Base-by-base conservation (phyloP, 805 yeast species). In the Monosporozyma aerobia region DNA sequence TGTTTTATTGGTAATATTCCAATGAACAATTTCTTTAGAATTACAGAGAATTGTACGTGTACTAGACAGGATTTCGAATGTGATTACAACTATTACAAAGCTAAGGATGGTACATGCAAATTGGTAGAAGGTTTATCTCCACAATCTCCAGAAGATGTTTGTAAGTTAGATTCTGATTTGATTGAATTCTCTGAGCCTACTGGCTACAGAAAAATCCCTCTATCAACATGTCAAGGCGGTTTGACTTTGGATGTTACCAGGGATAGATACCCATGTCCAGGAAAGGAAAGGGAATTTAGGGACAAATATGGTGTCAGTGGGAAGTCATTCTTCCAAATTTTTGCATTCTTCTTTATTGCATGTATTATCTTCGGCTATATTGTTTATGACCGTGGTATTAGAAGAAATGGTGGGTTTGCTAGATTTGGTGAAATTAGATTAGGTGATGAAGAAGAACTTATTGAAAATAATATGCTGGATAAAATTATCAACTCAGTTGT, bases 61-160 rank as follows among this genome's bases (percentile, higher is more conserved):
- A 77, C 94, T 0, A 78, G 96, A 68, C 77, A 78, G 50, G 99
- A 92, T 63, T 94, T 73, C 63, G 99, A 94, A 69, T 94, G 99
- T 77, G 99, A 94, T 67, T 88, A 82, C 73, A 90, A 90, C 69
- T 90, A 75, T 67, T 78, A 69, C 53, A 76, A 84, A 54, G 82
- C 82, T 49, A 55, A 61, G 0, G 96, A 89, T 63, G 95, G 95
- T 22, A 85, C 94, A 2, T 94, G 99, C 72, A 81, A 81, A 64
- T 77, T 90, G 43, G 87, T 90, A n/a, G 73, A 76, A 22, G 97
- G 97, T 0, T 73, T 80, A 51, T 66, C 75, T 4, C 87, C 95
- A 7, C 76, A 79, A 13, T 87, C 87, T 62, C 81, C 82, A 52
- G 70, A 77, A 29, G 78, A 76, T 53, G 75, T 78, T 52, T 88